Percentiles rank a stretch among this genome's conserved stretches.
These are phyloP conservation scores for Tulasnella sp. DNA, from an alignment of 768 basidiomycete genomes.

Conservation along the genomic window DNA sequence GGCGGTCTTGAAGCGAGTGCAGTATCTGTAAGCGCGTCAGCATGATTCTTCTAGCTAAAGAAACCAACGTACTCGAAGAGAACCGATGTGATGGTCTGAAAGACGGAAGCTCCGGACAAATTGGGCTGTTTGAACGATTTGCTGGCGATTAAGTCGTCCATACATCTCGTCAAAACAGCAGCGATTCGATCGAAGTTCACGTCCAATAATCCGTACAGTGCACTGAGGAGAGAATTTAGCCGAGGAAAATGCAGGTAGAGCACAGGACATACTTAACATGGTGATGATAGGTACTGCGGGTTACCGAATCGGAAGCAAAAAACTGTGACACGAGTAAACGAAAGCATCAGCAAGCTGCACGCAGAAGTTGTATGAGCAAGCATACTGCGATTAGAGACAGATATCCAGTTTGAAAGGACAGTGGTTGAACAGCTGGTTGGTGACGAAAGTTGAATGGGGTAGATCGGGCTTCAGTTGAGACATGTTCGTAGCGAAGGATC, in stretches of 20 bases:
- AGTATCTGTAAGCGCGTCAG: conserved; percentile 30
- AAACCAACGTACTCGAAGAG: conserved; percentile 38
- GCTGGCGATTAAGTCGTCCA: neutral
- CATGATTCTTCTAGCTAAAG: neutral
- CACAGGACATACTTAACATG: neutral
- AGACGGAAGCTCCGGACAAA: conserved; percentile 32
- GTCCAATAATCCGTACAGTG: neutral
- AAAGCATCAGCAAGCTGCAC: neutral
- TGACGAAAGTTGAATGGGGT: neutral
- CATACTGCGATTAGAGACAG: neutral
- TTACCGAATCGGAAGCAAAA: conserved; percentile 39
- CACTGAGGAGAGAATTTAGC: neutral
- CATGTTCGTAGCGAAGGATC: neutral
- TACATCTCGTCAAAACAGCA: neutral
- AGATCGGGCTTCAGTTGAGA: neutral
- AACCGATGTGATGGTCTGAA: conserved; percentile 36
- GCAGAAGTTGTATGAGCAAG: neutral
- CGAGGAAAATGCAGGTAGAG: neutral
- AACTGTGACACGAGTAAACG: conserved; percentile 29
- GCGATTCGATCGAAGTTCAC: neutral
- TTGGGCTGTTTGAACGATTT: neutral
- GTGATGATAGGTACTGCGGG: neutral
- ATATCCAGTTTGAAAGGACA: neutral
- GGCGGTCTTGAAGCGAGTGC: conserved; percentile 49
- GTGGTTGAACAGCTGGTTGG: neutral